Conservation (phyloP, 257 asterid species). For the Ehretia macrophylla region DNA sequence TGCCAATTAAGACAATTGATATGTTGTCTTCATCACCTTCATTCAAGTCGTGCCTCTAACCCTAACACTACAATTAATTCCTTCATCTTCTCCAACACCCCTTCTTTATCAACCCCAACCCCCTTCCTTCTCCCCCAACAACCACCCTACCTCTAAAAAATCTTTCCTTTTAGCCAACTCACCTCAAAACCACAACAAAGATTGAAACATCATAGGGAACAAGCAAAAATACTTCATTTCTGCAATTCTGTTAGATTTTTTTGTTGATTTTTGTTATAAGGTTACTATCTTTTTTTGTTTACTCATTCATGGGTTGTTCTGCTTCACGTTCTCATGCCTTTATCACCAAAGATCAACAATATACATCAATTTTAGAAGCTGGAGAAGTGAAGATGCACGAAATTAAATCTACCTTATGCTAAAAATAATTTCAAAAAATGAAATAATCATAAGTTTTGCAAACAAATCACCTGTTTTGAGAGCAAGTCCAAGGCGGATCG, state of each 20-base stretch:
- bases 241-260: not conserved
- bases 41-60: not conserved
- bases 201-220: not conserved
- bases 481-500: no score
- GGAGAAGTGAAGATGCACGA: no score
- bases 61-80: not conserved
- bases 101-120: not conserved
- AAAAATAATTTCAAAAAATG: no score
- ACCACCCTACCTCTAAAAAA: slow-evolving; percentile 3
- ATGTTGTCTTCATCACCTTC: slow-evolving; percentile 6
- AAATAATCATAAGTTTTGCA: no score
- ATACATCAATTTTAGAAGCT: no score
- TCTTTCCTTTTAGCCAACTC: slow-evolving; percentile 1
- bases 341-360: slow-evolving; percentile 10
- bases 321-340: slow-evolving; percentile 24
- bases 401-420: no score
- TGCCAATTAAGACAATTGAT: not conserved
- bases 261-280: not conserved
- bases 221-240: not conserved
- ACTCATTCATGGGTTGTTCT: slow-evolving; percentile 23
- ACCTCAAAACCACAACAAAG: not conserved
- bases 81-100: slow-evolving; percentile 1
- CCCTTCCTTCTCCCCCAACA: no score
- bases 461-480: no score
- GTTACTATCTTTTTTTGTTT: not conserved